These are phyloP conservation scores for Penicillium sp. DNA, from an alignment of 2,329 filamentous ascomycete genomes.

Conservation along the genomic window DNA sequence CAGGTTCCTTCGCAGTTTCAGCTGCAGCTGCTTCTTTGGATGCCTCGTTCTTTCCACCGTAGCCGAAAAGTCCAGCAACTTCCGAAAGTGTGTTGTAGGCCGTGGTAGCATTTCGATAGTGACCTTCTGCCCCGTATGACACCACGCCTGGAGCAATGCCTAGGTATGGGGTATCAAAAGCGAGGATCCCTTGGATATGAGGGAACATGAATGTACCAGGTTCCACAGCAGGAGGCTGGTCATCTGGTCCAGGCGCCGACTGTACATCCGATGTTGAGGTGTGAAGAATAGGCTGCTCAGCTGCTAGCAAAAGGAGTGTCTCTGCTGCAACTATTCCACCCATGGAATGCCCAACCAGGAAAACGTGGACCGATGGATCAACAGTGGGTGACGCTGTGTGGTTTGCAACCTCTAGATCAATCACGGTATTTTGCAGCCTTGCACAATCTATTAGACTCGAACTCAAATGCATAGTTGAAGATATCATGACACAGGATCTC, in stretches of 20 bases:
- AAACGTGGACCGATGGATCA: slow-evolving; percentile 77
- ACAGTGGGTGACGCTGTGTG: slow-evolving; percentile 78
- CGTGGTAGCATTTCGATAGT: slow-evolving; percentile 72
- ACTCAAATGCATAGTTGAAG: neutral
- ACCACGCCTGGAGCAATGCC: slow-evolving; percentile 53
- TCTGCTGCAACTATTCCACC: slow-evolving; percentile 94
- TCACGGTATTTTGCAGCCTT: slow-evolving; percentile 86
- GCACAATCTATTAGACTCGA: neutral
- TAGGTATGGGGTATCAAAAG: slow-evolving; percentile 87
- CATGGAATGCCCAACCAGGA: slow-evolving; percentile 87
- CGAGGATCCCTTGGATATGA: slow-evolving; percentile 83
- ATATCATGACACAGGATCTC: slow-evolving; percentile 2
- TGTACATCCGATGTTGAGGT: slow-evolving; percentile 28
- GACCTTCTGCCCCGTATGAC: slow-evolving; percentile 69
- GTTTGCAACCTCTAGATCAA: slow-evolving; percentile 86
- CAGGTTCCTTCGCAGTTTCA: slow-evolving; percentile 9
- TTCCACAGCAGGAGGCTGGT: slow-evolving; percentile 23
- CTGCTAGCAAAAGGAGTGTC: slow-evolving; percentile 71
- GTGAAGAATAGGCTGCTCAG: slow-evolving; percentile 57
- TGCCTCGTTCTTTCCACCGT: slow-evolving; percentile 51
- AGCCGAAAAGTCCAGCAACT: slow-evolving; percentile 63
- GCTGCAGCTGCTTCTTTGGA: slow-evolving; percentile 14
- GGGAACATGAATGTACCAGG: slow-evolving; percentile 75
- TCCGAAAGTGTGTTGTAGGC: slow-evolving; percentile 69
- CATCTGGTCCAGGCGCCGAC: slow-evolving; percentile 10